Evolutionary conservation across 495 filamentous ascomycete species (phyloP).

Genomic region (Podospora pseudoanserina): DNA sequence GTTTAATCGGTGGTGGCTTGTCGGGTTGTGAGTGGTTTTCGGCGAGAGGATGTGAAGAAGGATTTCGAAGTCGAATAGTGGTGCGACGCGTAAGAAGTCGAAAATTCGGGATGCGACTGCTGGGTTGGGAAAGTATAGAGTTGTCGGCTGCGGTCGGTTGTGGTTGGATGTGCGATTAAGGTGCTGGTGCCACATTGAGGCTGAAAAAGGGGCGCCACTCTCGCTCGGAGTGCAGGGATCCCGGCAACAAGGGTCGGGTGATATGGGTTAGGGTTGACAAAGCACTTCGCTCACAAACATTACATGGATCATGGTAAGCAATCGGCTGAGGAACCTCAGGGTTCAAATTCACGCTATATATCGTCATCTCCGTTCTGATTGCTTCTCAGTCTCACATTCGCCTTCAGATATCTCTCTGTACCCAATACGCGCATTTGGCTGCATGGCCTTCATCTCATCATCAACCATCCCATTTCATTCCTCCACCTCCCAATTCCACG

Average conservation of each 20-base stretch:
- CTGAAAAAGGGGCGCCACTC: background rate
- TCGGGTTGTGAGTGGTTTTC: no score
- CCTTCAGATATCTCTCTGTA: background rate
- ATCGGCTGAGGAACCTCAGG: background rate
- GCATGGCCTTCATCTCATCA: constrained; percentile 1
- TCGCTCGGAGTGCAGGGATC: background rate
- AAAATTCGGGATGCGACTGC: background rate
- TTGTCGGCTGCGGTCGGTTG: background rate
- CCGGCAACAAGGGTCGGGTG: background rate
- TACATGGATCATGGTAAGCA: background rate
- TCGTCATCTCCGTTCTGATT: background rate
- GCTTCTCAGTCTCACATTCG: background rate
- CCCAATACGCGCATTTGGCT: background rate
- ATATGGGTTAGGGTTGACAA: background rate
- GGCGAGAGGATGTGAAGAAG: no score
- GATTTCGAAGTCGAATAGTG: background rate
- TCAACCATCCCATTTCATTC: background rate
- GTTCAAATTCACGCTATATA: no score
- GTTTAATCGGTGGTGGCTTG: background rate
- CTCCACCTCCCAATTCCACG: background rate
- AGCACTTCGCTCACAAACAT: background rate
- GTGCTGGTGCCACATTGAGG: background rate
- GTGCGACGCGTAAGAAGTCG: background rate
- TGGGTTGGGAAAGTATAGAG: background rate
- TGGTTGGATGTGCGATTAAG: background rate